phyloP scores from a whole-genome alignment of 2,329 filamentous ascomycete species.

The Fusarium humuli region DNA sequence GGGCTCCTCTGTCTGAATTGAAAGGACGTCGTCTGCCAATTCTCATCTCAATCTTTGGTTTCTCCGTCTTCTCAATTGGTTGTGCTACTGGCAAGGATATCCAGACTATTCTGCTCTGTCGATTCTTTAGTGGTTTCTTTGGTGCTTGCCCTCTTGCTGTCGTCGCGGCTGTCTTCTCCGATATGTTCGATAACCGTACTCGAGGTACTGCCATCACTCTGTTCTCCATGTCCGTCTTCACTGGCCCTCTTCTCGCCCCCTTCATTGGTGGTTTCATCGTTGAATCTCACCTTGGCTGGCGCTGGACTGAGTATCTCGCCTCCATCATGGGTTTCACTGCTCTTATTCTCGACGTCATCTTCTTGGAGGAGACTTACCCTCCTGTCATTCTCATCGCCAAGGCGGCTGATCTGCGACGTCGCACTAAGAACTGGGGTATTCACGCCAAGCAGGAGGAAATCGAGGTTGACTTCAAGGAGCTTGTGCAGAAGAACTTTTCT shows the following conservation, averaged over 20 bases:
- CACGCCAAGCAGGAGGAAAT: constrained; percentile 80
- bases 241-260: constrained; percentile 74
- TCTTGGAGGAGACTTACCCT: constrained; percentile 77
- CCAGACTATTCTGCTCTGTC: constrained; percentile 75
- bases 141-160: constrained; percentile 76
- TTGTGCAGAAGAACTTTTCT: constrained; percentile 74
- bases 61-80: constrained; percentile 75
- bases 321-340: constrained; percentile 72
- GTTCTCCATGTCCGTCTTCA: constrained; percentile 67
- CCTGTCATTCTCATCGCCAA: constrained; percentile 72
- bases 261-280: constrained; percentile 77
- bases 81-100: constrained; percentile 75
- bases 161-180: constrained; percentile 77
- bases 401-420: constrained; percentile 70
- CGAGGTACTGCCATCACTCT: constrained; percentile 63
- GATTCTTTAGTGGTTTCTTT: constrained; percentile 80
- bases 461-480: constrained; percentile 72
- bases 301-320: constrained; percentile 76
- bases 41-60: constrained; percentile 72
- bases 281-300: constrained; percentile 73
- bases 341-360: constrained; percentile 69
- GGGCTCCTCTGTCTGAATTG: constrained; percentile 79
- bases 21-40: constrained; percentile 74
- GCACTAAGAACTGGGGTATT: constrained; percentile 76
- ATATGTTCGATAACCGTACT: constrained; percentile 75